Percentiles rank a stretch among this genome's conserved stretches.
Evolutionary conservation across 495 filamentous ascomycete species (phyloP).

Genomic region (Hypomontagnella monticulosa): DNA sequence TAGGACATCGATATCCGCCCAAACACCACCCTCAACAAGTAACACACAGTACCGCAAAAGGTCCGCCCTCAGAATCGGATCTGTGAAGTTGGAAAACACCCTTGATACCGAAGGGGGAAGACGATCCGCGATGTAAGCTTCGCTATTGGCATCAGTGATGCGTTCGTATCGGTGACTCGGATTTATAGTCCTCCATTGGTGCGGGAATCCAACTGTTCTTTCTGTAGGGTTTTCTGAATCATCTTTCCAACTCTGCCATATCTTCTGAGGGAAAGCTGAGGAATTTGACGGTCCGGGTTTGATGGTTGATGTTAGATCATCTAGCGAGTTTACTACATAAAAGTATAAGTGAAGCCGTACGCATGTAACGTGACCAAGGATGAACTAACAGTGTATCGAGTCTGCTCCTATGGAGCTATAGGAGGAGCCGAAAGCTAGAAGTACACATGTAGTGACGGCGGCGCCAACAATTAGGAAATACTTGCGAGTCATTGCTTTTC

Average conservation of each 20-base stretch:
- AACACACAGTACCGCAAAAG: constrained; percentile 62
- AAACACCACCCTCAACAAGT: constrained; percentile 61
- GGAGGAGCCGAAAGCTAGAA: neutral
- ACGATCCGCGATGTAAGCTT: constrained; percentile 46
- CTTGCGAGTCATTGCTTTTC: constrained; percentile 9
- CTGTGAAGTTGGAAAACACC: constrained; percentile 42
- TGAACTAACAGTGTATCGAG: neutral
- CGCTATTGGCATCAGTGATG: constrained; percentile 48
- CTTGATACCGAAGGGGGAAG: constrained; percentile 42
- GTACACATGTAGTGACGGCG: neutral
- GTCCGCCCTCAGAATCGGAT: constrained; percentile 49
- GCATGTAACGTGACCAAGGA: neutral
- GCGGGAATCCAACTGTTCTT: constrained; percentile 19
- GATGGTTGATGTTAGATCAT: neutral
- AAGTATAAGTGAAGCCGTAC: neutral
- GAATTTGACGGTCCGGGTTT: neutral
- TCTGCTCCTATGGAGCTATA: neutral
- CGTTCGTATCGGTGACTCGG: constrained; percentile 49
- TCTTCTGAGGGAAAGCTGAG: constrained; percentile 24
- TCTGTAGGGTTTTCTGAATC: constrained; percentile 25
- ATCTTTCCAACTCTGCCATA: constrained; percentile 36
- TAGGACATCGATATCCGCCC: constrained; percentile 58
- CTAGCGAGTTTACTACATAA: neutral
- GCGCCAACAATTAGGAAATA: constrained; percentile 5
- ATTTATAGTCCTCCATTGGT: constrained; percentile 45